Percentiles rank a stretch among this genome's conserved stretches.
phyloP scores from a whole-genome alignment of 257 asterid genomes.

The Solanum chilense region DNA sequence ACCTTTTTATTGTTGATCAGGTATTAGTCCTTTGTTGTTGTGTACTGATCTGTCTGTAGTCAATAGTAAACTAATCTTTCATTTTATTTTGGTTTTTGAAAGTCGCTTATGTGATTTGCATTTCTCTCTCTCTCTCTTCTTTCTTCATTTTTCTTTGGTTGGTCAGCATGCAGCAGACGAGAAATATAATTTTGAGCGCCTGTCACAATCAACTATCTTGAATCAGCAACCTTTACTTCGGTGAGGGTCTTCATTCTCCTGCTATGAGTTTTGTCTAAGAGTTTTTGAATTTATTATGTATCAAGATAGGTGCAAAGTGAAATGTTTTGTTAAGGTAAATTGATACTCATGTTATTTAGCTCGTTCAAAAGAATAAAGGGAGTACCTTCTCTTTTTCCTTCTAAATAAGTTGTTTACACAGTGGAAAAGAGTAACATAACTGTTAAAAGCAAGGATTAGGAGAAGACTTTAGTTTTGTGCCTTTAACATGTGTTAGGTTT shows the following conservation, averaged over 20 bases:
- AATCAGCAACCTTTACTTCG: conserved; percentile 95
- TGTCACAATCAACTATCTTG: conserved; percentile 73
- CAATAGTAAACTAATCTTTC: not conserved
- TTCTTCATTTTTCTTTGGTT: not conserved
- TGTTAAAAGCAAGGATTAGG: not conserved
- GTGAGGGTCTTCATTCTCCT: conserved; percentile 25
- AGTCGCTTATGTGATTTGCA: not conserved
- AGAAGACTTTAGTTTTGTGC: not conserved
- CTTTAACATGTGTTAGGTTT: not conserved
- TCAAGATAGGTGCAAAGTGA: not conserved
- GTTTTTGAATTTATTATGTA: not conserved
- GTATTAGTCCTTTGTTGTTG: conserved; percentile 26
- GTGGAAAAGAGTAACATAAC: not conserved
- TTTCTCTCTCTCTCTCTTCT: not conserved
- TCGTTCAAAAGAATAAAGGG: not conserved
- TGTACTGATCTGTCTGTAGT: not conserved
- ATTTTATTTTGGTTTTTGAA: not conserved
- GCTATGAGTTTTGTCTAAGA: not conserved
- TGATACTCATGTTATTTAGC: not conserved
- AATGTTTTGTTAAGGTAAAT: not conserved
- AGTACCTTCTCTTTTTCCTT: not conserved
- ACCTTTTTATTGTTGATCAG: conserved; percentile 98
- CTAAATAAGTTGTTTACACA: not conserved
- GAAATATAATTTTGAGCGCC: conserved; percentile 79
- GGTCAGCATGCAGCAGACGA: conserved; percentile 99